Conservation (phyloP, 352 stramenopile species). For the Globisporangium polare region DNA sequence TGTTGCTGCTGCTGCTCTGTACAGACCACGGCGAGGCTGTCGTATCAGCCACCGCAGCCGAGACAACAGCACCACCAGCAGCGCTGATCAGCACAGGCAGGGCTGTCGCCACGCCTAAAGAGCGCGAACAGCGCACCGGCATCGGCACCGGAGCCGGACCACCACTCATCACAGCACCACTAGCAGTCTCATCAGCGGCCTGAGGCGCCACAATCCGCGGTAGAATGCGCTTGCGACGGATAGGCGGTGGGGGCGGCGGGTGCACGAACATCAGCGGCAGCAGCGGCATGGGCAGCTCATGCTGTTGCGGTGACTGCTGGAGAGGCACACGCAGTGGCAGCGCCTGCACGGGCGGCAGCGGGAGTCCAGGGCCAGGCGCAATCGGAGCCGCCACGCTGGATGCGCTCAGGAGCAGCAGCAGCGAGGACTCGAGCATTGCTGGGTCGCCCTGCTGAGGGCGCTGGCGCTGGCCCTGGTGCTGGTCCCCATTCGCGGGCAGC, state of each 20-base stretch:
- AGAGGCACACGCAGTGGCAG: conserved; percentile 1
- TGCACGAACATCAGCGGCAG: neutral
- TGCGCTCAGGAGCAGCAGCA: conserved; percentile 3
- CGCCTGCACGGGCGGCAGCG: conserved; percentile 1
- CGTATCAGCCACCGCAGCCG: neutral
- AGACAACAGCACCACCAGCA: neutral
- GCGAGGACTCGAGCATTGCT: neutral
- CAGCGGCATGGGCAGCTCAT: neutral
- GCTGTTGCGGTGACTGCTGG: neutral
- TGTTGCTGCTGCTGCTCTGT: neutral
- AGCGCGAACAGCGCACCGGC: neutral
- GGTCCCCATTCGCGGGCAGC: too few relatives aligned
- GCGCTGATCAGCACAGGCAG: neutral
- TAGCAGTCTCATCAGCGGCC: too few relatives aligned
- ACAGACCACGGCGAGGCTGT: neutral
- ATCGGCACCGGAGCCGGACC: neutral
- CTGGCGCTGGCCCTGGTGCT: too few relatives aligned
- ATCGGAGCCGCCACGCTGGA: neutral
- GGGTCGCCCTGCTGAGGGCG: neutral
- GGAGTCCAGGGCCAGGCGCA: neutral
- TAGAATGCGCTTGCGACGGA: conserved; percentile 1
- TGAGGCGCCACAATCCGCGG: neutral
- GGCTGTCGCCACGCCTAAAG: neutral
- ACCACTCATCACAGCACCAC: neutral
- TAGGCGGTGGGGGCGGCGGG: neutral